Base-by-base conservation (phyloP, 345 rosid genomes). In the Salix brachista region DNA sequence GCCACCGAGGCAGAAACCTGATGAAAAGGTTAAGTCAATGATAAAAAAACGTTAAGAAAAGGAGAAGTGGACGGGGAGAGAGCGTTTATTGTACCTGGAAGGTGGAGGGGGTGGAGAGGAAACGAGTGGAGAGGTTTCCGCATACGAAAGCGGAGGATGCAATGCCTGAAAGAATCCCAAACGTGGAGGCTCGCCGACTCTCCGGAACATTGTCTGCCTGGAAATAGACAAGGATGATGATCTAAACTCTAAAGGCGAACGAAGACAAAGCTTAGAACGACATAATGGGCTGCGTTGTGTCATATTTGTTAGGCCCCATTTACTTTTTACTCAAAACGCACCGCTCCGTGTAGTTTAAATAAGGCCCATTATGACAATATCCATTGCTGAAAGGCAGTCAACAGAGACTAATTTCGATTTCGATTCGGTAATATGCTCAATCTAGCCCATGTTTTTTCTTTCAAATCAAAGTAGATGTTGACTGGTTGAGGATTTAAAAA, bases 201-300 rank as follows among this genome's bases (percentile, higher is more conserved):
- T 87, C 90, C 3, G 89, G 77, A 39, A 94, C 89, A 82, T 85
- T 91, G 85, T 92, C 98, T 10, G 97, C 97, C 97, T 92, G 85
- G 68, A 71, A 73, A 50, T 16, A 3, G 41, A 25, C 19, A 7
- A 2, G 9, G 25, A 2, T 5, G 18, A 11, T n/a, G 5, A 30
- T 30, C 32, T 30, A 28, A 28, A 28, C 28, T 23, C 11, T 11
- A 26, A 52, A 41, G 28, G 2, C 12, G n/a, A 16, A 39, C 13
- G 2, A 5, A 26, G 2, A 9, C 50, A 4, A 65, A 41, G 6
- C n/a, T 14, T 2, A 26, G 12, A 41, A 41, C 12, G 44, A 41
- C 3, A 41, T 4, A 46, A 46, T 46, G 50, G 17, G 18, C 50
- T 18, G 50, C 4, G 17, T 10, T 10, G 44, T 41, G 11, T 41